Conservation (phyloP, 768 basidiomycete species). For the Thelephora aurantiotincta region DNA sequence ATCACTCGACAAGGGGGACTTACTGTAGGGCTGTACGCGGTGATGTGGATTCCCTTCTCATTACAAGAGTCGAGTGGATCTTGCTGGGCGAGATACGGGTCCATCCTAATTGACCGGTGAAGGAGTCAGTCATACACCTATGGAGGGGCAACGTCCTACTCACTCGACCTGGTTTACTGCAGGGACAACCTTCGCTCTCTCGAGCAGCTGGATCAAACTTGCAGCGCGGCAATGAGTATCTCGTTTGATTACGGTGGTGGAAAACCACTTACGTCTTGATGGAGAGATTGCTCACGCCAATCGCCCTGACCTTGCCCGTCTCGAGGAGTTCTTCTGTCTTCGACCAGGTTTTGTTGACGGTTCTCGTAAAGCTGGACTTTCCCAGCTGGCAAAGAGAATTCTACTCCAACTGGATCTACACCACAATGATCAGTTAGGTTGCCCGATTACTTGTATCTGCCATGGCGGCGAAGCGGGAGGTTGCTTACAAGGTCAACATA, state of each 20-base stretch:
- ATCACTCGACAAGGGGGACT: too few species aligned
- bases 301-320: conserved; percentile 31
- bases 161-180: conserved; percentile 24
- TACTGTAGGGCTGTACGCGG: conserved; percentile 36
- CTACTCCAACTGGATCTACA: conserved; percentile 20
- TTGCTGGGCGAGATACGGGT: conserved; percentile 37
- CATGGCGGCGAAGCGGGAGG: conserved; percentile 13
- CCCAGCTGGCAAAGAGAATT: conserved; percentile 11
- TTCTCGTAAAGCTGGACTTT: conserved; percentile 9
- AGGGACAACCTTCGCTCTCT: conserved; percentile 18
- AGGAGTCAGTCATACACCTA: not conserved
- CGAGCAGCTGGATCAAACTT: conserved; percentile 16
- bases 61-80: conserved; percentile 32
- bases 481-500: conserved; percentile 33
- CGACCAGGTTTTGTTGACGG: conserved; percentile 30
- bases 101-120: conserved; percentile 22
- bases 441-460: not conserved
- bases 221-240: not conserved
- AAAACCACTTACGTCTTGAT: conserved; percentile 30
- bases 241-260: not conserved
- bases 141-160: conserved; percentile 1
- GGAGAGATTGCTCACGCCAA: conserved; percentile 50
- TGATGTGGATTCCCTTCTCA: conserved; percentile 32
- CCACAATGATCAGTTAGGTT: conserved; percentile 8
- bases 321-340: conserved; percentile 34